Percentiles rank a stretch among this genome's conserved stretches.
Conservation (phyloP, 805 yeast species). For the Diddensiella santjacobensis region DNA sequence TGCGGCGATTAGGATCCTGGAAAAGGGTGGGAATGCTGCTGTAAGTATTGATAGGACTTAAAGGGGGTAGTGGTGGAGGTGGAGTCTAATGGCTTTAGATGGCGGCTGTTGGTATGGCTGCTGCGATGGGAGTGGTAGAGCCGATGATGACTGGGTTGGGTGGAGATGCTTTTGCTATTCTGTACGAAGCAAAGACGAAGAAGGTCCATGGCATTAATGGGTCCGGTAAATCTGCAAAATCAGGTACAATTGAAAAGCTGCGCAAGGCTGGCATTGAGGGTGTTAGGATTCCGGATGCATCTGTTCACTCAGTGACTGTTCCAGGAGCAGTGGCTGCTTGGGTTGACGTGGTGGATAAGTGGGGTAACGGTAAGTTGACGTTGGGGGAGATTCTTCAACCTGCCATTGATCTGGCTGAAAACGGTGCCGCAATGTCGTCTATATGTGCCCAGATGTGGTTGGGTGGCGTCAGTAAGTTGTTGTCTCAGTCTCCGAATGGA, state of each 20-base stretch:
- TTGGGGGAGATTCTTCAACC: conserved; percentile 47
- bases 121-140: conserved; percentile 36
- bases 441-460: conserved; percentile 54
- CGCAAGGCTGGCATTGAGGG: conserved; percentile 43
- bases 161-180: conserved; percentile 52
- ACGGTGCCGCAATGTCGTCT: conserved; percentile 62
- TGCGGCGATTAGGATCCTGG: conserved; percentile 64
- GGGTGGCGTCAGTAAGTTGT: conserved; percentile 39
- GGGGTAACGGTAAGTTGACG: conserved; percentile 70
- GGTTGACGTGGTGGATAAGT: conserved; percentile 61
- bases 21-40: conserved; percentile 62
- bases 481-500: conserved; percentile 33
- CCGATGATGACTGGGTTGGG: conserved; percentile 42
- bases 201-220: conserved; percentile 69
- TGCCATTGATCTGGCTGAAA: conserved; percentile 58
- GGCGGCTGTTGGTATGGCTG: conserved; percentile 43
- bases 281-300: conserved; percentile 47
- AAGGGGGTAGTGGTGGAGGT: too few relatives aligned
- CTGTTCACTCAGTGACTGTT: conserved; percentile 61
- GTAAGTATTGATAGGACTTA: too few relatives aligned
- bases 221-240: conserved; percentile 63
- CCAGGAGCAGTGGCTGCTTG: conserved; percentile 83
- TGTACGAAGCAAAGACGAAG: conserved; percentile 47
- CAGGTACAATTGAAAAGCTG: conserved; percentile 46
- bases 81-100: too few relatives aligned